Percentiles rank a stretch among this genome's conserved stretches.
Conservation (phyloP, 371 early-diverging fungal genomes). For the Sporodiniella umbellata region DNA sequence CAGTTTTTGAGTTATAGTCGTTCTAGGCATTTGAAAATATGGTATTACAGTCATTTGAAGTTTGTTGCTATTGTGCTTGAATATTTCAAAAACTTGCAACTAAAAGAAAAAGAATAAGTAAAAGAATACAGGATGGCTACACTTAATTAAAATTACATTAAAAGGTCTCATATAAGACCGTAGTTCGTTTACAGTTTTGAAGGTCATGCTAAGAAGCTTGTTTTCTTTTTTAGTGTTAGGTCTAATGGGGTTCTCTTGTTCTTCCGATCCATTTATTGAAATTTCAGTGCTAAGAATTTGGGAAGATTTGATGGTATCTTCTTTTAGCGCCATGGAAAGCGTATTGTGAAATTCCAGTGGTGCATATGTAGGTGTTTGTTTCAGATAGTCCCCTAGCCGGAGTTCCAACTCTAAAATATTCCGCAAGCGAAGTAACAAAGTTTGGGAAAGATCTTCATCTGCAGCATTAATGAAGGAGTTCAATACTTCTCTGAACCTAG, state of each 20-base stretch:
- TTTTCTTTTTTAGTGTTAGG: constrained; percentile 3
- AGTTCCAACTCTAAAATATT: constrained; percentile 41
- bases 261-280: constrained; percentile 8
- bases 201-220: not conserved
- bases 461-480: constrained; percentile 62
- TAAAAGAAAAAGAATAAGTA: constrained; percentile 1
- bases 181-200: constrained; percentile 15
- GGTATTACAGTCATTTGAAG: constrained; percentile 15
- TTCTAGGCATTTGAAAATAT: no score
- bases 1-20: not conserved
- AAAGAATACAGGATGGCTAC: not conserved
- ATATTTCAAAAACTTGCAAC: constrained; percentile 17
- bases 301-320: not conserved
- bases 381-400: constrained; percentile 35
- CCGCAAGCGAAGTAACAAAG: constrained; percentile 22
- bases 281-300: not conserved
- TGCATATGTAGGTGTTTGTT: constrained; percentile 31
- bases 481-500: constrained; percentile 71
- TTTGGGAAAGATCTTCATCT: constrained; percentile 33
- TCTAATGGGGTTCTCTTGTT: not conserved
- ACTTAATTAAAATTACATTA: constrained; percentile 24
- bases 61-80: constrained; percentile 11
- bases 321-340: not conserved
- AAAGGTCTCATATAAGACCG: constrained; percentile 47
- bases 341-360: constrained; percentile 37